Conservation (phyloP, 1,284 basidiomycete genomes). For the Phylloboletellus chloephorus region DNA sequence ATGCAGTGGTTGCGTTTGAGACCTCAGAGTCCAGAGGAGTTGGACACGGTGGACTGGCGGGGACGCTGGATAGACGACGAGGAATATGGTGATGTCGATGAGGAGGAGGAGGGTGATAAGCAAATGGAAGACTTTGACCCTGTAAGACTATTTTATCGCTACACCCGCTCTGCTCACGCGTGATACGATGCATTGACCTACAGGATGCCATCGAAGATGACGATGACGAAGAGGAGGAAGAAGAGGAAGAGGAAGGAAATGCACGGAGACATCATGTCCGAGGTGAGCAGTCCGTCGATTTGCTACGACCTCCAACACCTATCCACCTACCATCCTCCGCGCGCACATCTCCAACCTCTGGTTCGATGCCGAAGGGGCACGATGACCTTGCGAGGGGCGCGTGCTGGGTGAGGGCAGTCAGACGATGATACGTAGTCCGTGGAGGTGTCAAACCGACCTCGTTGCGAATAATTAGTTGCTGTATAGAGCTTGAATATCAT, state of each 20-base stretch:
- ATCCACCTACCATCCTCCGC: constrained; percentile 37
- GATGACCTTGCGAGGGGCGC: constrained; percentile 26
- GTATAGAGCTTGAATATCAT: constrained; percentile 5
- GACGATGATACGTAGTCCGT: constrained; percentile 32
- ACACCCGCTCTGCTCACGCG: constrained; percentile 7
- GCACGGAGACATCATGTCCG: constrained; percentile 30
- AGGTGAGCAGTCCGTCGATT: constrained; percentile 32
- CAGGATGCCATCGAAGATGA: constrained; percentile 36
- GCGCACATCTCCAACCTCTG: constrained; percentile 44
- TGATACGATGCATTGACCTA: background rate
- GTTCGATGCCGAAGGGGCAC: constrained; percentile 33
- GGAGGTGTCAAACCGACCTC: constrained; percentile 9
- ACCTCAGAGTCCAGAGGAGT: constrained; percentile 73
- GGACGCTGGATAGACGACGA: constrained; percentile 82
- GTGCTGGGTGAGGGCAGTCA: constrained; percentile 46
- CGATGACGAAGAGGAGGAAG: constrained; percentile 62
- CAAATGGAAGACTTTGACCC: constrained; percentile 82
- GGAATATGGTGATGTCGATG: constrained; percentile 57
- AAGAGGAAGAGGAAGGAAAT: constrained; percentile 49
- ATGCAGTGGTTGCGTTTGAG: constrained; percentile 95
- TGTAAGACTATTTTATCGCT: constrained; percentile 38
- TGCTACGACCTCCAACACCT: constrained; percentile 32
- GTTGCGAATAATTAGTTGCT: constrained; percentile 10
- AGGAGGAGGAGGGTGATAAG: constrained; percentile 59
- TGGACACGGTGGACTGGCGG: constrained; percentile 83